Evolutionary conservation across 1,284 basidiomycete genomes (phyloP), one percentile per base, ranked within the genome.

Genomic region (Rhizopogon hawkerae): DNA sequence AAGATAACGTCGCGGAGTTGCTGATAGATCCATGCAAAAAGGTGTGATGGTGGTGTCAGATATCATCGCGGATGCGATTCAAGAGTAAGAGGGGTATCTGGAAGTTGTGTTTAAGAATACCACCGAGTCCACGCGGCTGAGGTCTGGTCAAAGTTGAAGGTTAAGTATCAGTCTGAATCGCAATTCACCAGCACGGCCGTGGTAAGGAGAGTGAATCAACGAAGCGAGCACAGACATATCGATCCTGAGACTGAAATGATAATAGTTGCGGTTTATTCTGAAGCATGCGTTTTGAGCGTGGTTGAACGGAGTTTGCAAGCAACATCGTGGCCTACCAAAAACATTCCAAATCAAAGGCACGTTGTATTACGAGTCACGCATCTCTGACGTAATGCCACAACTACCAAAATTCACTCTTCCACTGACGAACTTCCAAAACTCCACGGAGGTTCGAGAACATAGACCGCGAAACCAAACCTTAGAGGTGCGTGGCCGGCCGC

Each of bases 1-100:
- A 13, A 69, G 47, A 49, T 64, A 67, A 44, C 62, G 64, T 54
- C 54, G 65, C 24, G 62, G 62, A 42, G 53, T 21, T 18, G 35
- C 41, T 34, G 57, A 52, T 14, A 54, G 46, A 31, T 65, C 64
- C n/a, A 54, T 49, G 46, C 31, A 23, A 47, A 41, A 34, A 35
- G 35, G 11, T 43, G 48, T 42, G 48, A 56, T 35, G 31, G 33
- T 53, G 60, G 61, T 42, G 39, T 31, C 16, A 7, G 29, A 13
- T 31, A 13, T 31, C 11, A 11, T 33, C 7, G 2, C 14, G 11
- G 16, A 26, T 31, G 26, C 26, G 16, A 43, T 42, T 31, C 14
- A 26, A 42, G 16, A 31, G 7, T 26, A 23, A 41, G 24, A 11
- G 11, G 39, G 11, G 29, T 43, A 13, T 43, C 16, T n/a, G 31